phyloP scores from a whole-genome alignment of 1,284 basidiomycete genomes.

The Salmacisia buchloeana region DNA sequence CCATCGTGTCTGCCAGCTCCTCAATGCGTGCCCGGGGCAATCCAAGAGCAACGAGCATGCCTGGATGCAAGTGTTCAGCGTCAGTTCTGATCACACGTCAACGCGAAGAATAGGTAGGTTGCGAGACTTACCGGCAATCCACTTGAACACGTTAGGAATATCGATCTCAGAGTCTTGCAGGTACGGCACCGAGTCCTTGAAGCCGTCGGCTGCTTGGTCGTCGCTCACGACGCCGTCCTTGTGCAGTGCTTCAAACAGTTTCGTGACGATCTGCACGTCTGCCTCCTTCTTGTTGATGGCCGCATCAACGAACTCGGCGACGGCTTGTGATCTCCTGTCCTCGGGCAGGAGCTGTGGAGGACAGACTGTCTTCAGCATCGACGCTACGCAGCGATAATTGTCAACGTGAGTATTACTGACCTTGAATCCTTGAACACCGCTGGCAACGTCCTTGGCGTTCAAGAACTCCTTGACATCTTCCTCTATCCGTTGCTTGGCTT shows the following conservation, averaged over 20 bases:
- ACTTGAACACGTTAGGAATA: constrained; percentile 74
- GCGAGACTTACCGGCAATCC: constrained; percentile 58
- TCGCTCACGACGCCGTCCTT: constrained; percentile 34
- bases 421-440: constrained; percentile 65
- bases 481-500: constrained; percentile 70
- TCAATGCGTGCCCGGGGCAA: constrained; percentile 24
- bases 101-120: constrained; percentile 35
- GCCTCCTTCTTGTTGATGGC: constrained; percentile 75
- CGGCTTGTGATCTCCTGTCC: constrained; percentile 62
- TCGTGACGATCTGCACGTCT: constrained; percentile 61
- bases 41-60: constrained; percentile 8
- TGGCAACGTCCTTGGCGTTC: constrained; percentile 64
- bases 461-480: constrained; percentile 55
- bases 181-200: constrained; percentile 64
- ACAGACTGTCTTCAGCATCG: background rate
- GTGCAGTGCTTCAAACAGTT: constrained; percentile 41
- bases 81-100: too few species aligned
- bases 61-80: background rate
- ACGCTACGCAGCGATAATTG: background rate
- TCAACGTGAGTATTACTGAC: background rate
- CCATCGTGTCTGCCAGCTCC: constrained; percentile 40
- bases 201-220: constrained; percentile 62
- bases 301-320: constrained; percentile 67
- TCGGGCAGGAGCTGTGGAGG: constrained; percentile 67
- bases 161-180: constrained; percentile 83